Evolutionary conservation across 306 rosid genomes (phyloP).

Genomic region (Macrotyloma uniflorum): DNA sequence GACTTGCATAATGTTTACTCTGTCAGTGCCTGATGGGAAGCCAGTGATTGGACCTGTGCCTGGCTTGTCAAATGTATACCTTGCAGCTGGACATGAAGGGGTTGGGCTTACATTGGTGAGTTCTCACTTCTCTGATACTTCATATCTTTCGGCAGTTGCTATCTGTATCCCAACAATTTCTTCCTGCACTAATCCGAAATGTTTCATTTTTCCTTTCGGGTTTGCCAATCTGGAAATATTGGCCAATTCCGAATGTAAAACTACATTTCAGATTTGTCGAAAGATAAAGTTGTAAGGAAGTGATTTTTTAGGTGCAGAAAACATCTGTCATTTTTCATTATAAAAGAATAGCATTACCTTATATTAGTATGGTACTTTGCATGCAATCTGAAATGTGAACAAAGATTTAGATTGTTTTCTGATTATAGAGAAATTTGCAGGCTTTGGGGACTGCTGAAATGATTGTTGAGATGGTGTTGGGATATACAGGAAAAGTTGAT

Average conservation of each 20-base stretch:
- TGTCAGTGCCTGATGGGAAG: conserved; percentile 91
- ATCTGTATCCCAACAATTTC: too few species aligned
- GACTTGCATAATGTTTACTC: conserved; percentile 27
- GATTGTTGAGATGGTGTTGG: conserved; percentile 72
- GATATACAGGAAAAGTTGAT: conserved; percentile 55
- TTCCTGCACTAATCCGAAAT: too few species aligned
- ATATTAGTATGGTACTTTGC: not conserved
- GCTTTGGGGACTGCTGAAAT: conserved; percentile 94
- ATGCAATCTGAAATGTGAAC: not conserved
- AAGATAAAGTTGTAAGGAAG: too few species aligned
- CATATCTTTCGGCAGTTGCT: not conserved
- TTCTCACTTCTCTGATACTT: conserved; percentile 4
- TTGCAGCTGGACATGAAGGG: conserved; percentile 98
- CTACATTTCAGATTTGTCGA: too few species aligned
- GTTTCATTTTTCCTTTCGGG: too few species aligned
- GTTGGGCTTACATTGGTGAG: conserved; percentile 84
- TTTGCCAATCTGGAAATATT: too few species aligned
- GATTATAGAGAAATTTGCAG: conserved; percentile 50
- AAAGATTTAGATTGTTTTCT: conserved; percentile 17
- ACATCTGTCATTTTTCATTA: too few species aligned
- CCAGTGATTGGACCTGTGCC: conserved; percentile 84
- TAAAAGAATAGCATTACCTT: not conserved
- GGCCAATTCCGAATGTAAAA: too few species aligned
- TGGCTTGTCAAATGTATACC: conserved; percentile 73
- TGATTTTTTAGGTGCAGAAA: too few species aligned